A percentile compares a stretch with the other conserved stretches of the same genome.
Conservation (phyloP, 2,329 filamentous ascomycete genomes). For the Fusarium keratoplasticum region DNA sequence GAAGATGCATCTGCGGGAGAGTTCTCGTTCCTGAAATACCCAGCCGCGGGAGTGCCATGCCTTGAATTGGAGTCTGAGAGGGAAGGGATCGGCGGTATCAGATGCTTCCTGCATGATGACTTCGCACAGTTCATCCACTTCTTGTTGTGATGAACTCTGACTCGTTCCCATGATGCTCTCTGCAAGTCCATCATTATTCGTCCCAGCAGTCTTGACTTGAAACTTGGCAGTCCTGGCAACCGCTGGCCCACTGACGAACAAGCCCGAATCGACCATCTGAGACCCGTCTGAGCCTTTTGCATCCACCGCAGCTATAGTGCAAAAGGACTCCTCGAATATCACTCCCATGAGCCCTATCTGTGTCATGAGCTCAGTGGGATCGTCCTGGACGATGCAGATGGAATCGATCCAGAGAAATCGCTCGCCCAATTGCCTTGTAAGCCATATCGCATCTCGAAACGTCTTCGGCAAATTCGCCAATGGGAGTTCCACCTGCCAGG, state of each 20-base stretch:
- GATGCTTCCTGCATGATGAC: not conserved
- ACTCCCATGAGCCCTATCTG: not conserved
- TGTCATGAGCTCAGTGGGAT: not conserved
- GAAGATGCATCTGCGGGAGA: not conserved
- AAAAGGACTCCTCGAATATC: constrained; percentile 1
- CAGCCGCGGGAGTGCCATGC: constrained; percentile 2
- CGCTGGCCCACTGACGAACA: not conserved
- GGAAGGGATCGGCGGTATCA: not conserved
- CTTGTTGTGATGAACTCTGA: not conserved
- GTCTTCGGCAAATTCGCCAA: not conserved
- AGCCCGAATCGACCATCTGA: not conserved
- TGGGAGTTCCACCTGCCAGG: not conserved
- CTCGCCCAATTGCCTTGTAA: not conserved
- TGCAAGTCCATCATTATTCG: not conserved
- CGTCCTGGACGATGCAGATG: not conserved
- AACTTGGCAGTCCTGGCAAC: not conserved
- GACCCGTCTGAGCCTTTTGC: not conserved
- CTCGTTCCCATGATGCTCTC: not conserved
- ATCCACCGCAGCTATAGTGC: not conserved
- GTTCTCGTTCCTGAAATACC: constrained; percentile 1
- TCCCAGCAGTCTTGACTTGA: not conserved
- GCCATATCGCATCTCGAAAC: not conserved
- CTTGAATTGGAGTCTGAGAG: not conserved
- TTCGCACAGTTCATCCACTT: not conserved
- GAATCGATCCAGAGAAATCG: not conserved